phyloP scores from a whole-genome alignment of 345 rosid genomes.

The Gossypium anomalum region DNA sequence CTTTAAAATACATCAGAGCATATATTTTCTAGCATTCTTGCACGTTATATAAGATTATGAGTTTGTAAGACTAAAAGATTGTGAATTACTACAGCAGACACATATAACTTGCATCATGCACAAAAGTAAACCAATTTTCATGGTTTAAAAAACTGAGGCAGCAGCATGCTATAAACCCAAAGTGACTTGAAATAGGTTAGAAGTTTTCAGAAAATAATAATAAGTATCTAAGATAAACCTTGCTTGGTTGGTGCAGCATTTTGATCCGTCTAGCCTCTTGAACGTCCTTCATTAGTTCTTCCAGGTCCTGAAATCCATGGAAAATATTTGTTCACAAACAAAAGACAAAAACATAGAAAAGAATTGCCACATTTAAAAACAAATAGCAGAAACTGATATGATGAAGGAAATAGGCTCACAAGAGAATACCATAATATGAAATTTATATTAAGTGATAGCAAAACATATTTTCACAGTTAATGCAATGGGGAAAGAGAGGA shows the following conservation, averaged over 20 bases:
- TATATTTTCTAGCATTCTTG: not conserved
- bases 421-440: not conserved
- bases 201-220: conserved; percentile 1
- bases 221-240: conserved; percentile 41
- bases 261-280: conserved; percentile 98
- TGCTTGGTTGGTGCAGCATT: conserved; percentile 99
- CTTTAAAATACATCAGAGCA: not conserved
- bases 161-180: not conserved
- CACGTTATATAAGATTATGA: not conserved
- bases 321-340: not conserved
- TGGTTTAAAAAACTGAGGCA: not conserved
- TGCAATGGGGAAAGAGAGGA: not conserved
- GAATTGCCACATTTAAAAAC: conserved; percentile 1
- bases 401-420: not conserved
- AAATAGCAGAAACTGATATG: conserved; percentile 10
- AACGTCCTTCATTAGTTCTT: conserved; percentile 93
- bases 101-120: not conserved
- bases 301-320: conserved; percentile 61
- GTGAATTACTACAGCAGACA: not conserved
- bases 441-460: not conserved
- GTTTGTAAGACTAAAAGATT: not conserved
- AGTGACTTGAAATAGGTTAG: not conserved
- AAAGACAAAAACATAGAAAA: not conserved
- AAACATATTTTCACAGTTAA: not conserved
- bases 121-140: not conserved